Conservation (phyloP, 805 yeast genomes). For the Hanseniaspora thailandica region DNA sequence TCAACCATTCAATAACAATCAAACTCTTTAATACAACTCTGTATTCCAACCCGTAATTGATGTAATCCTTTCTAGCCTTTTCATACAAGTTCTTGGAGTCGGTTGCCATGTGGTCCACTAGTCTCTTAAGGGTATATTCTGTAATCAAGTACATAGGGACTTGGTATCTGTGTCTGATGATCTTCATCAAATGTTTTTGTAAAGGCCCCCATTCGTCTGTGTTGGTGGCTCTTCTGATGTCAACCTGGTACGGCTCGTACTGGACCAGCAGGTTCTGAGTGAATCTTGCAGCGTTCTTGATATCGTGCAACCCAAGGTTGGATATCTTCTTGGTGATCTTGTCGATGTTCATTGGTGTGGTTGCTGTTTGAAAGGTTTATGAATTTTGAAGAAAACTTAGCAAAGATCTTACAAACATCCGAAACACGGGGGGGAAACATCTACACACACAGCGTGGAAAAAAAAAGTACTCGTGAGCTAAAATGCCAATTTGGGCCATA, state of each 20-base stretch:
- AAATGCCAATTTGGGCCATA: too few relatives aligned
- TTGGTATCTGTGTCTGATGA: conserved; percentile 24
- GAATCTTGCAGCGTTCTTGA: conserved; percentile 32
- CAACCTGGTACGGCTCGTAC: conserved; percentile 30
- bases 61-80: conserved; percentile 32
- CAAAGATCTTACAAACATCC: too few relatives aligned
- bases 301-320: conserved; percentile 30
- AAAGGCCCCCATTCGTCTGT: conserved; percentile 47
- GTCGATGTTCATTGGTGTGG: conserved; percentile 5
- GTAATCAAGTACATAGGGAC: conserved; percentile 26
- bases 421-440: too few relatives aligned
- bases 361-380: not conserved
- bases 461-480: too few relatives aligned
- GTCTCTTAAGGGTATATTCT: conserved; percentile 29
- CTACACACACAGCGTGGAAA: too few relatives aligned
- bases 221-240: conserved; percentile 37
- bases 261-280: conserved; percentile 32
- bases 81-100: conserved; percentile 30
- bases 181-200: conserved; percentile 32
- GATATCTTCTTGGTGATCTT: conserved; percentile 24
- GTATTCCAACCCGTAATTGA: conserved; percentile 34
- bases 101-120: conserved; percentile 30
- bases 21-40: conserved; percentile 32
- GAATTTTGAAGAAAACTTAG: too few relatives aligned
- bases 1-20: conserved; percentile 27